phyloP scores from a whole-genome alignment of 2,329 filamentous ascomycete species.

The Penicillium brevicompactum region DNA sequence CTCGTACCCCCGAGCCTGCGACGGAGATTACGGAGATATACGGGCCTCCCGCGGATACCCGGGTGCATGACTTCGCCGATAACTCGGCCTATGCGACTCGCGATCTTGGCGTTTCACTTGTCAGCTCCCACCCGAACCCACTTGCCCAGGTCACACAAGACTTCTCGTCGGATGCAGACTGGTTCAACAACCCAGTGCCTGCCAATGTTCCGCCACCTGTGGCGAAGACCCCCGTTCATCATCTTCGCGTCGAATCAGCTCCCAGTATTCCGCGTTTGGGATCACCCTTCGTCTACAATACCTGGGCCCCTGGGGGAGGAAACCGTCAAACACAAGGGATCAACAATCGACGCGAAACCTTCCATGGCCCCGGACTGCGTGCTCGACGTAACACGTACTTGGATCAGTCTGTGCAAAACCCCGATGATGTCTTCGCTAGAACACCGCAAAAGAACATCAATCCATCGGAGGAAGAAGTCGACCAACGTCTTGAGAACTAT shows the following conservation, averaged over 20 bases:
- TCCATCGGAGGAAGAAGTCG: constrained; percentile 61
- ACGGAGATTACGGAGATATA: constrained; percentile 46
- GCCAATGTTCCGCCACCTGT: constrained; percentile 4
- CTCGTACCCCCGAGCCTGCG: constrained; percentile 63
- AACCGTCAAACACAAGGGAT: constrained; percentile 33
- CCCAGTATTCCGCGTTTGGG: constrained; percentile 44
- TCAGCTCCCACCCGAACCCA: constrained; percentile 42
- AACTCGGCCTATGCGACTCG: constrained; percentile 43
- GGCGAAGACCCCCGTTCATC: constrained; percentile 9
- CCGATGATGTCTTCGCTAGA: constrained; percentile 46
- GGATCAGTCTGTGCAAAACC: constrained; percentile 53
- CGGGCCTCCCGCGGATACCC: constrained; percentile 30
- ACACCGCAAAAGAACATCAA: constrained; percentile 41
- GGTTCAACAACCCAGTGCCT: constrained; percentile 40
- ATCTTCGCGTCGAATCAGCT: constrained; percentile 18
- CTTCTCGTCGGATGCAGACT: constrained; percentile 30
- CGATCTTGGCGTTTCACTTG: constrained; percentile 49
- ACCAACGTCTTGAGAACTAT: constrained; percentile 55
- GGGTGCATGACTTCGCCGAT: constrained; percentile 24
- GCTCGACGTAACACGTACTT: constrained; percentile 58
- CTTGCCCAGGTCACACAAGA: constrained; percentile 37
- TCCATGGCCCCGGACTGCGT: constrained; percentile 47
- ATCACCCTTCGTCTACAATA: constrained; percentile 53
- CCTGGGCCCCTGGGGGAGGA: constrained; percentile 50
- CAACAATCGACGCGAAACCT: constrained; percentile 44